Evolutionary conservation across 495 filamentous ascomycete genomes (phyloP).

Genomic region (Penicillium ochrochloron): DNA sequence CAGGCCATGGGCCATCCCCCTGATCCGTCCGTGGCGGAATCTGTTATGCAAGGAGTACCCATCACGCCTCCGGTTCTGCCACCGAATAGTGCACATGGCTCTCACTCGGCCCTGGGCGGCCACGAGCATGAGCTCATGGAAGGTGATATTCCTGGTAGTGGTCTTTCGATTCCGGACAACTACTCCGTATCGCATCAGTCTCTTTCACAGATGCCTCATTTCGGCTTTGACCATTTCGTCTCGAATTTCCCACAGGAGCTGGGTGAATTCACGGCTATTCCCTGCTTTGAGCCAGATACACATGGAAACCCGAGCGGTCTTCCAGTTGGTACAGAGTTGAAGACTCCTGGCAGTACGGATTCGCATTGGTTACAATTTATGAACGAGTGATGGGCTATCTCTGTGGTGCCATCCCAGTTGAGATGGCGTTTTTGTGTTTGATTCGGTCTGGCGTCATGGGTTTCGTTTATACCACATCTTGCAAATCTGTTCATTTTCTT

Average conservation of each 20-base stretch:
- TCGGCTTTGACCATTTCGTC: conserved; percentile 52
- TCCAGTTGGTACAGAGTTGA: conserved; percentile 30
- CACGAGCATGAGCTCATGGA: conserved; percentile 29
- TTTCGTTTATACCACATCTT: conserved; percentile 15
- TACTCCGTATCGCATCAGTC: conserved; percentile 39
- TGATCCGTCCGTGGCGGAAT: conserved; percentile 16
- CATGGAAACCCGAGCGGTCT: conserved; percentile 30
- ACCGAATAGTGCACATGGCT: conserved; percentile 17
- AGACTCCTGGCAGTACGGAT: conserved; percentile 33
- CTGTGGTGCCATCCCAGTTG: not conserved
- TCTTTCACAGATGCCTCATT: conserved; percentile 44
- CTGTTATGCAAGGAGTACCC: conserved; percentile 19
- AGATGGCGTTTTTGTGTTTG: conserved; percentile 2
- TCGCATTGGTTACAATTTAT: conserved; percentile 49
- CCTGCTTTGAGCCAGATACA: conserved; percentile 49
- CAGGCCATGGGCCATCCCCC: conserved; percentile 20
- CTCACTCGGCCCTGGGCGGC: conserved; percentile 16
- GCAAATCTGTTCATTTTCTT: conserved; percentile 2
- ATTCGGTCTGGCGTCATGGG: conserved; percentile 7
- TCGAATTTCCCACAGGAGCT: conserved; percentile 54
- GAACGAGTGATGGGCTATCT: conserved; percentile 31
- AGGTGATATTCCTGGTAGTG: conserved; percentile 27
- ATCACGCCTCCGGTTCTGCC: conserved; percentile 24
- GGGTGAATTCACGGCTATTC: conserved; percentile 53
- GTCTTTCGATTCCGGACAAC: conserved; percentile 33